phyloP scores from a whole-genome alignment of 106 monocot genomes.

The Alisma plantagoaquatica region DNA sequence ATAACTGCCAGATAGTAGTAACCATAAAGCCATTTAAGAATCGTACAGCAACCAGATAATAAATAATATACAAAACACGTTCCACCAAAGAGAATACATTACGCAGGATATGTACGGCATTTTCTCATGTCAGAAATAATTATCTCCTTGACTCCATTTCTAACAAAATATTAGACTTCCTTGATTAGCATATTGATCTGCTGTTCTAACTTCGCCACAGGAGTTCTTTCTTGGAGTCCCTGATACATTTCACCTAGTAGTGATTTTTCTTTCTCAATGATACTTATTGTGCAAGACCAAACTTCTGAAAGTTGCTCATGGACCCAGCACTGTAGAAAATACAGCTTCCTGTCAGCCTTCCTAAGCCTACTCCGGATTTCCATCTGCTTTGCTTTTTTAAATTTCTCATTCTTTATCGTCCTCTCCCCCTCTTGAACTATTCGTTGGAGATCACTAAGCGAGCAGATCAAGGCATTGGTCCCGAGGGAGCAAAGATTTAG shows the following conservation, averaged over 20 bases:
- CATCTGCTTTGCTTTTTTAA: slow-evolving; percentile 16
- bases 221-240: slow-evolving; percentile 49
- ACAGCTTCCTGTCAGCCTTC: slow-evolving; percentile 61
- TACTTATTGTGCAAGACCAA: slow-evolving; percentile 45
- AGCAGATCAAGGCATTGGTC: slow-evolving; percentile 53
- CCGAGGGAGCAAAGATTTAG: no score
- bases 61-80: no score
- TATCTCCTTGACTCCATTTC: no score
- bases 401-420: slow-evolving; percentile 40
- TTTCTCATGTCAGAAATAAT: no score
- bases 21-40: slow-evolving; percentile 73
- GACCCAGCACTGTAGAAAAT: slow-evolving; percentile 90
- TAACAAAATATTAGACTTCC: no score
- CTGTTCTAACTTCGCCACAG: slow-evolving; percentile 67
- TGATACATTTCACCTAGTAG: no score
- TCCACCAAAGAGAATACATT: no score
- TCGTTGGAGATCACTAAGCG: slow-evolving; percentile 68
- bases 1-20: slow-evolving; percentile 43
- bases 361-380: slow-evolving; percentile 30
- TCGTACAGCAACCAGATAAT: slow-evolving; percentile 51
- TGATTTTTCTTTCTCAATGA: no score
- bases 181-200: slow-evolving; percentile 39
- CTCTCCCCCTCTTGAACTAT: slow-evolving; percentile 38
- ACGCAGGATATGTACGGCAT: no score
- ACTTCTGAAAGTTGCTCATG: slow-evolving; percentile 64